A percentile compares a stretch with the other conserved stretches of the same genome.
Conservation (phyloP, 805 yeast genomes). For the Yarrowia alimentaria region DNA sequence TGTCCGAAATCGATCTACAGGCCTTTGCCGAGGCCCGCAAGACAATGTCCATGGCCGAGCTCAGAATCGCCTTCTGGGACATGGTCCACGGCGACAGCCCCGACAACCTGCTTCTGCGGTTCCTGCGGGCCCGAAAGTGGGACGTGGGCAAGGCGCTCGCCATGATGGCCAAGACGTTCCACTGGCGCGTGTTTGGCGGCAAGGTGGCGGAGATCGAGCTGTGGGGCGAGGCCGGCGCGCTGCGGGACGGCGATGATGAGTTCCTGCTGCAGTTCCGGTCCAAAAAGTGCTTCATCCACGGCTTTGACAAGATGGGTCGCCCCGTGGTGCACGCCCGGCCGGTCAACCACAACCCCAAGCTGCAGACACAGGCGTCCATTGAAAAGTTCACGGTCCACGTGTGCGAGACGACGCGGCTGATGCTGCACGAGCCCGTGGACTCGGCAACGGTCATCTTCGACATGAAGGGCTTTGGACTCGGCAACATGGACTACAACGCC, state of each 20-base stretch:
- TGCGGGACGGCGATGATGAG: conserved; percentile 47
- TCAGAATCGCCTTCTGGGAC: conserved; percentile 55
- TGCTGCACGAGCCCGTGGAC: conserved; percentile 71
- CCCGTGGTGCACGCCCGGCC: conserved; percentile 84
- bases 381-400: conserved; percentile 70
- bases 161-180: conserved; percentile 68
- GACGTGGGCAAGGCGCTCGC: conserved; percentile 61
- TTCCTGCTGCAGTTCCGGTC: conserved; percentile 53
- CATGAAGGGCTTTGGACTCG: conserved; percentile 79
- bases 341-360: conserved; percentile 65
- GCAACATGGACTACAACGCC: conserved; percentile 90
- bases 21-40: conserved; percentile 16
- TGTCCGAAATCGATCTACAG: background rate
- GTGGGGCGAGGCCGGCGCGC: conserved; percentile 69
- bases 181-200: conserved; percentile 68
- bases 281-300: conserved; percentile 77
- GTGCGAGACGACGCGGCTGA: conserved; percentile 79
- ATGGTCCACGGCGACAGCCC: conserved; percentile 74
- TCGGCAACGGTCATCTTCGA: conserved; percentile 84
- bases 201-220: conserved; percentile 60
- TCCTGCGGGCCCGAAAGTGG: conserved; percentile 85
- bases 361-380: conserved; percentile 67
- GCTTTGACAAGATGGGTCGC: conserved; percentile 67
- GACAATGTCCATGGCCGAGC: conserved; percentile 37
- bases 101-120: conserved; percentile 74